A percentile compares a stretch with the other conserved stretches of the same genome.
Evolutionary conservation across 495 filamentous ascomycete species (phyloP).

Genomic region (Xylaria acuta): DNA sequence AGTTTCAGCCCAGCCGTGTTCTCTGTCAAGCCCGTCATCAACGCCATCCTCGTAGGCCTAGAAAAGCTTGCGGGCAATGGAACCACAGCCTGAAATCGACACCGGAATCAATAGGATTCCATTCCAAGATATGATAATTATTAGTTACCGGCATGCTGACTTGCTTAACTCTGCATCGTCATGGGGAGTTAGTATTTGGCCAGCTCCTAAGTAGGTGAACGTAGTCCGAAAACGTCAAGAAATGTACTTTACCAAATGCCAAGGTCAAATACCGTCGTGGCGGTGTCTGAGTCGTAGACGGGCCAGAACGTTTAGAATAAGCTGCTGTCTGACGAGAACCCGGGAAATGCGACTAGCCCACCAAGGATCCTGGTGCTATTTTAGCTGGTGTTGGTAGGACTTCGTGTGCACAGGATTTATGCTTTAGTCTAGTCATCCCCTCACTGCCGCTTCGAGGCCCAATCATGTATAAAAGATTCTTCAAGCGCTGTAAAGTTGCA

Average conservation of each 20-base stretch:
- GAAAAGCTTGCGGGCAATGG: background rate
- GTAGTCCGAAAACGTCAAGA: background rate
- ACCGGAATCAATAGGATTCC: background rate
- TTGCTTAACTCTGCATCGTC: background rate
- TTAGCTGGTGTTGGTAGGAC: background rate
- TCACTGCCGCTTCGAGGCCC: background rate
- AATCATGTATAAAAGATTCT: slow-evolving; percentile 6
- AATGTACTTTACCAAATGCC: background rate
- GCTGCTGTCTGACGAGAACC: background rate
- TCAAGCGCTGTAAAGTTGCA: background rate
- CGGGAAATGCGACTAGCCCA: background rate
- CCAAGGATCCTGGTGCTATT: background rate
- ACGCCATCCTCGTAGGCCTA: background rate
- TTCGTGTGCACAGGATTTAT: background rate
- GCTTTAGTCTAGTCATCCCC: background rate
- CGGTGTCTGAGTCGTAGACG: background rate
- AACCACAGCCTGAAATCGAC: background rate
- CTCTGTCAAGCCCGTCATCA: background rate
- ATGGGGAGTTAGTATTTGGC: background rate
- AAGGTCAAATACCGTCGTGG: background rate
- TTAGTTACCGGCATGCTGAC: background rate
- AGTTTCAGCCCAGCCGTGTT: background rate
- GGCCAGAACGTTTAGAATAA: slow-evolving; percentile 1
- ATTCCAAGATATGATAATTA: no score
- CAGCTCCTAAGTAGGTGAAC: background rate